phyloP scores from a whole-genome alignment of 2,329 filamentous ascomycete genomes.

The Colletotrichum melonis region DNA sequence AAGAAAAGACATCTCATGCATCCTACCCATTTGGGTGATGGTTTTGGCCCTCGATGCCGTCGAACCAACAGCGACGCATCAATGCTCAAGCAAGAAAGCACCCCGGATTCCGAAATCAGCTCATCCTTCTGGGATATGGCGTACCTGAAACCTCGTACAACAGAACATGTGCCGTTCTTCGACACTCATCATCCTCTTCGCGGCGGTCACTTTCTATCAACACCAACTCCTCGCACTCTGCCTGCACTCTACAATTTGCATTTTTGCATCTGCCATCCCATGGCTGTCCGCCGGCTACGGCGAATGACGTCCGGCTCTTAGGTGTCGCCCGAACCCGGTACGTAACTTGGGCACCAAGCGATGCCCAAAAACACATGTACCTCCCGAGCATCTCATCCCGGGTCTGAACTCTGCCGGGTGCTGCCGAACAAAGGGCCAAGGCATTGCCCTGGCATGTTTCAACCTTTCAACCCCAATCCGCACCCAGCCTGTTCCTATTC shows the following conservation, averaged over 20 bases:
- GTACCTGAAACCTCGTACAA: not conserved
- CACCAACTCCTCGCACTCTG: not conserved
- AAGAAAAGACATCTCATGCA: not conserved
- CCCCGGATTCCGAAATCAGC: not conserved
- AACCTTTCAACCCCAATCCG: slow-evolving; percentile 8
- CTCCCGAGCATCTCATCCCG: slow-evolving; percentile 11
- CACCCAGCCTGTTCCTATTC: not conserved
- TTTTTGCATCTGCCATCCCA: not conserved
- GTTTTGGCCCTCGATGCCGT: not conserved
- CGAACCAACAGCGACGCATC: not conserved
- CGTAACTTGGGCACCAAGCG: not conserved
- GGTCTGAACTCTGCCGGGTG: slow-evolving; percentile 14
- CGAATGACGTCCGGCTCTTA: slow-evolving; percentile 10
- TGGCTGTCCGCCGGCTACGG: not conserved
- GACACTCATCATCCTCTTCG: not conserved
- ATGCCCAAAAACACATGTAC: slow-evolving; percentile 4
- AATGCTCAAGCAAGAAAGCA: not conserved
- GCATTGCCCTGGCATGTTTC: slow-evolving; percentile 18
- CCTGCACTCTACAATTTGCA: too few relatives aligned
- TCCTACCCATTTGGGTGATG: not conserved
- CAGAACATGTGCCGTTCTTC: not conserved
- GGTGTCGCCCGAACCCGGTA: not conserved
- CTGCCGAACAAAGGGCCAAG: slow-evolving; percentile 19
- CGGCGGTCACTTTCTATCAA: not conserved
- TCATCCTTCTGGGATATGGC: not conserved